Base-by-base conservation (phyloP, 768 basidiomycete species). In the Serendipita sp. region DNA sequence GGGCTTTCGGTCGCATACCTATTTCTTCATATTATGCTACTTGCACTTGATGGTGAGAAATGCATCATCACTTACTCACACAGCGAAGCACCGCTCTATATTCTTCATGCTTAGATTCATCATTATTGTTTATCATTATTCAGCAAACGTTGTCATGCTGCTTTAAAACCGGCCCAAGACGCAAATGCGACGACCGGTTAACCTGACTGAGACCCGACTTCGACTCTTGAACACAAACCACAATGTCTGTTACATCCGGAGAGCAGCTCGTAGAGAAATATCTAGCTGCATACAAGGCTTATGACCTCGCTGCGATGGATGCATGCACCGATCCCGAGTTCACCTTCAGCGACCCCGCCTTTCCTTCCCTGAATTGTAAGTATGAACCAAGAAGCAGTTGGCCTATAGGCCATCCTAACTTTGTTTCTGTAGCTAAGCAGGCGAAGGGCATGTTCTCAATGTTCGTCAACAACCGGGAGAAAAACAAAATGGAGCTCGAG, bases 401-500 rank as follows among this genome's bases (percentile, higher is more conserved):
- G 40, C 0, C 13, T 60, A 60, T 37, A 60, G 8, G 4, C 11
- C 0, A 10, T 60, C 10, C 55, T 60, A n/a, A 33, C n/a, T 10
- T 34, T 60, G 8, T 33, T 37, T 23, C 55, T n/a, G n/a, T 33
- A 60, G 55, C 55, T 33, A 36, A 27, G 16, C 55, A 60, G 10
- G 55, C 55, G 4, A 60, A 60, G 29, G 55, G 55, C 23, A 60
- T 60, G 55, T 60, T 60, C 34, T 23, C 55, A 4, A 60, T 60
- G 55, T 60, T 60, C 36, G 36, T 60, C 27, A 60, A 27, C n/a
- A 60, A 60, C 55, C 18, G 33, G 29, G 55, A 60, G 16, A 60
- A 23, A 3, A 60, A 60, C 55, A 60, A 60, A 29, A 60, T 60
- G 55, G 27, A 60, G n/a, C 27, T 60, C 55, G 55, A 60, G 33